Conservation (phyloP, 1,139 yeast genomes). For the Keqinozyma sinolaborantium region DNA sequence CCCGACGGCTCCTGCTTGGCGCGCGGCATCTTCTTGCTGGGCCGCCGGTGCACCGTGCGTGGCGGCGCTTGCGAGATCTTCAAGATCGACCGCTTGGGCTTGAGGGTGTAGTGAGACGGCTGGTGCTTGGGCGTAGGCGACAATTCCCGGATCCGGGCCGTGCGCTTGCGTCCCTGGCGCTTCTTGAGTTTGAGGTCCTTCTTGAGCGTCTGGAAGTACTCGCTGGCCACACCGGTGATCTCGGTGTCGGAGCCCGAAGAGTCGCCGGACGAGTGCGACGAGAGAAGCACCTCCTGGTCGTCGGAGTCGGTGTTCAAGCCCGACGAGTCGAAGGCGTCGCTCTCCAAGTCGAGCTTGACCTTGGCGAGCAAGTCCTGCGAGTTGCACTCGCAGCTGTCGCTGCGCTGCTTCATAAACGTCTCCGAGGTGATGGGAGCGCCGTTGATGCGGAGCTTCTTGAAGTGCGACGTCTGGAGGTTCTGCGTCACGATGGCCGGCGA, state of each 20-base stretch:
- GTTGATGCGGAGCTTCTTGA: slow-evolving; percentile 41
- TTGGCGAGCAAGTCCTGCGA: not conserved
- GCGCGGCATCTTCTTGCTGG: not conserved
- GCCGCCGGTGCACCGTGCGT: not conserved
- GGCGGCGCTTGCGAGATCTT: slow-evolving; percentile 14
- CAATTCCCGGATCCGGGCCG: slow-evolving; percentile 6
- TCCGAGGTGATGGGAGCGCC: slow-evolving; percentile 37
- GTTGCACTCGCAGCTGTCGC: slow-evolving; percentile 5
- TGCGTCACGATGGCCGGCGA: slow-evolving; percentile 38
- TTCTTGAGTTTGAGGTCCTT: slow-evolving; percentile 12
- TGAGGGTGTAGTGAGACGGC: slow-evolving; percentile 41
- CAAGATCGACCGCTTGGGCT: slow-evolving; percentile 41
- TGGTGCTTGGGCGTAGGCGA: slow-evolving; percentile 44
- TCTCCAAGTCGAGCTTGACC: not conserved
- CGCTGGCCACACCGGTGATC: slow-evolving; percentile 11
- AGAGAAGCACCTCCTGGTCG: slow-evolving; percentile 14
- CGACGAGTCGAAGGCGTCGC: slow-evolving; percentile 9
- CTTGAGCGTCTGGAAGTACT: slow-evolving; percentile 9
- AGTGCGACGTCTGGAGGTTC: slow-evolving; percentile 36
- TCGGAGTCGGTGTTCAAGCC: slow-evolving; percentile 22
- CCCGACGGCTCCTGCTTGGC: not conserved
- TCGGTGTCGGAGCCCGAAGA: slow-evolving; percentile 14
- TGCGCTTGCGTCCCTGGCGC: slow-evolving; percentile 6
- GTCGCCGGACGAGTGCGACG: slow-evolving; percentile 28
- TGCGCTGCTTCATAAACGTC: slow-evolving; percentile 13